Percentiles rank a stretch among this genome's conserved stretches.
phyloP scores from a whole-genome alignment of 202 grass and related monocot genomes.

The Cymbopogon flexuosus region DNA sequence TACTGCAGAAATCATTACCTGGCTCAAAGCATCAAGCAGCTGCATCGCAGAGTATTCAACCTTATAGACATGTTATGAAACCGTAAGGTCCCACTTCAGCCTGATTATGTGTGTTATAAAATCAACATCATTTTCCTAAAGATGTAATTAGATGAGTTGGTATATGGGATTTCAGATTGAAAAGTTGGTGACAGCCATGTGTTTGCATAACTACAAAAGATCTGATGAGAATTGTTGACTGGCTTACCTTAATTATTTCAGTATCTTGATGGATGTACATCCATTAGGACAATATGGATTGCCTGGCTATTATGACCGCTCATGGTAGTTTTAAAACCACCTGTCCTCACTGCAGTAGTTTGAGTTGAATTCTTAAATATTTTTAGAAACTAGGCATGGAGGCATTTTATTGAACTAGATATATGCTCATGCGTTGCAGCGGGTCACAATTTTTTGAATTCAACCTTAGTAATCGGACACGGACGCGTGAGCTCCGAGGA shows the following conservation, averaged over 20 bases:
- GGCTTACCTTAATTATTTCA: slow-evolving; percentile 19
- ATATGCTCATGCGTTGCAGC: not conserved
- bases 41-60: slow-evolving; percentile 23
- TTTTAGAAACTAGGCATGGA: not conserved
- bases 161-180: slow-evolving; percentile 3
- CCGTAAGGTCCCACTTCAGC: slow-evolving; percentile 34
- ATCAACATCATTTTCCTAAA: not conserved
- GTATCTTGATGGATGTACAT: not conserved
- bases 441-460: too few species aligned
- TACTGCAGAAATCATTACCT: slow-evolving; percentile 44
- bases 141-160: not conserved
- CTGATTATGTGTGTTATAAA: not conserved
- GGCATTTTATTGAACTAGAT: not conserved
- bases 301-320: not conserved
- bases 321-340: not conserved
- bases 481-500: too few species aligned
- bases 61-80: slow-evolving; percentile 46
- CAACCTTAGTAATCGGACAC: too few species aligned
- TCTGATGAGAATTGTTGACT: not conserved
- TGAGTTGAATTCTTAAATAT: not conserved
- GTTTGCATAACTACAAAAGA: not conserved
- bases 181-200: slow-evolving; percentile 3
- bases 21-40: slow-evolving; percentile 46
- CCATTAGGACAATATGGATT: not conserved
- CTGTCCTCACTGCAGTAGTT: not conserved